Percentiles rank a stretch among this genome's conserved stretches.
Conservation (phyloP, 495 filamentous ascomycete species). For the Penicillium taxi region DNA sequence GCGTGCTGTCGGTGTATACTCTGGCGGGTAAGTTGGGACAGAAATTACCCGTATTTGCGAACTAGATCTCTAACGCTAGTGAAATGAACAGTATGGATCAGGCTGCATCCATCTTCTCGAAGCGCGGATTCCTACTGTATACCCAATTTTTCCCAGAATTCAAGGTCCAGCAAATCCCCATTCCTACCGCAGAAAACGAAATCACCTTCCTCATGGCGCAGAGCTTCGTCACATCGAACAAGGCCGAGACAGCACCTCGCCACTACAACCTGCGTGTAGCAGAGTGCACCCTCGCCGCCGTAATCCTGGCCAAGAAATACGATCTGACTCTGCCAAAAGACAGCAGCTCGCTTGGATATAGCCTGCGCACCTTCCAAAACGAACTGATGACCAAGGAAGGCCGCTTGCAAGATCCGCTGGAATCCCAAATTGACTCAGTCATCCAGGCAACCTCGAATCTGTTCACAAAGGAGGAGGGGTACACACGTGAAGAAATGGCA, state of each 20-base stretch:
- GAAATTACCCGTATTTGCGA: constrained; percentile 1
- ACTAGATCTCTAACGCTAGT: not conserved
- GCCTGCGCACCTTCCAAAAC: constrained; percentile 79
- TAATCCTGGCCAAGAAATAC: constrained; percentile 56
- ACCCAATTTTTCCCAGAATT: constrained; percentile 85
- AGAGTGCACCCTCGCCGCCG: constrained; percentile 84
- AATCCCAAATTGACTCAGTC: constrained; percentile 61
- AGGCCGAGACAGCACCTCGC: constrained; percentile 83
- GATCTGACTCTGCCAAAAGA: constrained; percentile 65
- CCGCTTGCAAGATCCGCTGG: constrained; percentile 45
- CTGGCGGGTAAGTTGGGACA: constrained; percentile 67
- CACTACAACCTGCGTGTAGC: constrained; percentile 97
- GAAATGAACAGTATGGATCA: constrained; percentile 68
- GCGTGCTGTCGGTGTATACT: constrained; percentile 90
- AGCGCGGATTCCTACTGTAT: constrained; percentile 76
- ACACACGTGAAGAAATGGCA: constrained; percentile 84
- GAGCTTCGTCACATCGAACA: constrained; percentile 86
- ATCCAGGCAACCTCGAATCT: constrained; percentile 54
- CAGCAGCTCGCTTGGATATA: constrained; percentile 73
- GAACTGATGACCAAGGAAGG: constrained; percentile 62
- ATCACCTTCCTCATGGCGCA: constrained; percentile 91
- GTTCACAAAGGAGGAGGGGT: constrained; percentile 68
- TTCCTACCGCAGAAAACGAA: constrained; percentile 74
- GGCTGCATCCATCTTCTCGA: constrained; percentile 89
- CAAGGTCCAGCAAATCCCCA: constrained; percentile 64